phyloP scores from a whole-genome alignment of 2,329 filamentous ascomycete genomes.

The Pseudogymnoascus sp. region DNA sequence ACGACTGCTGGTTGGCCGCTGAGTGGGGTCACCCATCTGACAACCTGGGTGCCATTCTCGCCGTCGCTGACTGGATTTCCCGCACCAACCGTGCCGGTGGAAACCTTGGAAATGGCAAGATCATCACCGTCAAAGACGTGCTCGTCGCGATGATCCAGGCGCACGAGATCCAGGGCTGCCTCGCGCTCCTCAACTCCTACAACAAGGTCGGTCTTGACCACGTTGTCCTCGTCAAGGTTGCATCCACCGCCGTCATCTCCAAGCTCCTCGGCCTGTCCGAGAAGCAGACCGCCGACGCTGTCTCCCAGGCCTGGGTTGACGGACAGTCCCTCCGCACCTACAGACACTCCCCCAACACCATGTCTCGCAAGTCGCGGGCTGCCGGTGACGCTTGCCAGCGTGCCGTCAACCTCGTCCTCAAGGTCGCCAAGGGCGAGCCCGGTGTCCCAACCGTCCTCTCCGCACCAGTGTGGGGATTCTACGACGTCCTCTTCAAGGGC shows the following conservation, averaged over 20 bases:
- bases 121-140: conserved; percentile 82
- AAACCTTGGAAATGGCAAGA: conserved; percentile 81
- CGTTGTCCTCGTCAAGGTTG: conserved; percentile 96
- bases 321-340: conserved; percentile 95
- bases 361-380: conserved; percentile 99
- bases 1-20: conserved; percentile 98
- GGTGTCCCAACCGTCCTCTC: conserved; percentile 90
- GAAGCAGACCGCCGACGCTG: conserved; percentile 87
- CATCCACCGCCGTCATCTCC: conserved; percentile 86
- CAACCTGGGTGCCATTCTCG: conserved; percentile 94
- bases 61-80: conserved; percentile 95
- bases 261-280: conserved; percentile 89
- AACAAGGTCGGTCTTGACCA: conserved; percentile 99
- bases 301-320: conserved; percentile 96
- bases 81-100: conserved; percentile 71
- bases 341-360: conserved; percentile 96
- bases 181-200: conserved; percentile 95
- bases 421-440: conserved; percentile 85
- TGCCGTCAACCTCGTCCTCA: conserved; percentile 83
- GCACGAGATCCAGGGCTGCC: conserved; percentile 95
- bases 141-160: conserved; percentile 98
- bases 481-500: conserved; percentile 95
- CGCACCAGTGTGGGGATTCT: conserved; percentile 94
- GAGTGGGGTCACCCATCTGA: conserved; percentile 99
- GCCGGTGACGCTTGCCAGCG: conserved; percentile 96